Evolutionary conservation across 495 filamentous ascomycete species (phyloP), one percentile per base, ranked within the genome.

Genomic region (Talaromyces thailandensis): DNA sequence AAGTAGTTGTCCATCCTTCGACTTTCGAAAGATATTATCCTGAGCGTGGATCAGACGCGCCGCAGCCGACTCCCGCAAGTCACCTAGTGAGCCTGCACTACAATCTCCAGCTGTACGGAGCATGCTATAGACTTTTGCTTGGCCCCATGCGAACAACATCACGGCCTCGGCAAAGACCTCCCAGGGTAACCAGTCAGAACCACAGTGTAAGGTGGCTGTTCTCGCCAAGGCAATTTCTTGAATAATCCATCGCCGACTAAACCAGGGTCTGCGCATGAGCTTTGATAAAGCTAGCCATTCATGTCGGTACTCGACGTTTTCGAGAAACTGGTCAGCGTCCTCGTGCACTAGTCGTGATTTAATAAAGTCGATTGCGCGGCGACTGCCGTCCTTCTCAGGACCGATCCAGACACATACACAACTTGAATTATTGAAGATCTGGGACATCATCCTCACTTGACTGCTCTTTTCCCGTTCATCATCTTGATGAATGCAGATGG

Each of bases 401-500:
- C 73, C 72, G 23, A 75, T 65, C 71, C 71, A 75, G 26, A 73
- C 62, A 35, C 61, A 64, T 12, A 75, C 71, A 29, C 64, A 29
- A 3, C 61, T 14, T 25, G 70, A 65, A 28, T 61, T 24, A 1
- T 58, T 66, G 58, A 68, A 75, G 35, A 75, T 74, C 1, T 60
- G 40, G 0, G 66, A 56, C 68, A 75, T 73, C 66, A 69, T 63
- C 25, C 64, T 58, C 7, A 72, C 66, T 55, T 75, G 71, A 4
- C 64, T 50, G 29, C 64, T 65, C 45, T 69, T 64, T 59, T 75
- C 73, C 8, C 56, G 55, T 21, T 61, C 60, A 29, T 75, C 68
- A 11, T 64, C 11, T 52, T 73, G 73, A 53, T 75, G 72, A 28
- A 75, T 75, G 63, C 69, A 71, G 25, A 73, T 61, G 12, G 71